Base-by-base conservation (phyloP, 345 rosid genomes). In the Firmiana major region DNA sequence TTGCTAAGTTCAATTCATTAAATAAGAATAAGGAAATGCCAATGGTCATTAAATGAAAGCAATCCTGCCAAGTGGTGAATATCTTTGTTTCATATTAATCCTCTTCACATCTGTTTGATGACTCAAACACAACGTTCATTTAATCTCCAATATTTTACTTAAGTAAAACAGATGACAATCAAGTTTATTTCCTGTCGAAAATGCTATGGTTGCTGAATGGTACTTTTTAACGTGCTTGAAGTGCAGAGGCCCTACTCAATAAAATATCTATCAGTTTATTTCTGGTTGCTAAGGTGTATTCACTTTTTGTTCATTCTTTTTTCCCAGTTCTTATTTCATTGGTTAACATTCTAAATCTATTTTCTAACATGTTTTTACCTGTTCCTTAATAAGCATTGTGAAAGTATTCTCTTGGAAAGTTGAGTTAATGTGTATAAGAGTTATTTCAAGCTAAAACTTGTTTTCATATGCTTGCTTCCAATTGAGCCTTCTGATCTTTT, bases 381-480 rank as follows among this genome's bases (percentile, higher is more conserved):
- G 22, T 60, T 13, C 24, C 10, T 22, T 54, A 54, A 40, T 11
- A 68, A 4, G 42, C 71, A 9, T 7, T 26, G 64, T 51, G 54
- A 26, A 75, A 59, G 54, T 31, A 51, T 51, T 69, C 15, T 17
- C 54, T 68, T 68, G 36, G 73, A 68, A 46, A 45, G 36, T 68
- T 12, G n/a, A 22, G 43, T 28, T 53, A 45, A 16, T 17, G 5
- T 21, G 28, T 38, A 43, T 42, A 54, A 71, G 28, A 17, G 43
- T 55, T 59, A 34, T 76, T 71, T 51, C 58, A 22, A 46, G 70
- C 45, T 46, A 53, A 59, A 54, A 15, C 28, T 3, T 17, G 8
- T 46, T 66, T 63, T 49, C 13, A 31, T 79, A 19, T 64, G 66
- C 79, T 63, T 79, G 51, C 73, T 34, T 70, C 16, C 40, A 28